Conservation (phyloP, 2,329 filamentous ascomycete genomes). For the Penicillium sp. region DNA sequence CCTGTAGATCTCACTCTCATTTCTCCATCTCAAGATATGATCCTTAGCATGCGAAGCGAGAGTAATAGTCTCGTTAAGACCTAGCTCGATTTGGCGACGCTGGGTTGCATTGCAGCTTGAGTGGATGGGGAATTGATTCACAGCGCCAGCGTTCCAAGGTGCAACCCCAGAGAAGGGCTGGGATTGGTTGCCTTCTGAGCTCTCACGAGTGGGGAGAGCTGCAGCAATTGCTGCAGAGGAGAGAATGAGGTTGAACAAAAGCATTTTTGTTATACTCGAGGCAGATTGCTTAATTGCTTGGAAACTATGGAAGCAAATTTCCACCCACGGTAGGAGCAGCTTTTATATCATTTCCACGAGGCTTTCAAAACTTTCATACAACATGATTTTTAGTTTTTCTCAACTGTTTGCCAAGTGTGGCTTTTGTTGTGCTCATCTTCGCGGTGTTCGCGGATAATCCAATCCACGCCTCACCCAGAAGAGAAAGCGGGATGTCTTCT, state of each 20-base stretch:
- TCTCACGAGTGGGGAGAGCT: conserved; percentile 8
- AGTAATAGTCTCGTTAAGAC: conserved; percentile 57
- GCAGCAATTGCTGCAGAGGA: conserved; percentile 4
- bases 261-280: neutral
- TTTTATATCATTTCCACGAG: conserved; percentile 4
- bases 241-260: conserved; percentile 1
- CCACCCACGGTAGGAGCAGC: neutral
- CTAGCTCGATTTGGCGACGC: conserved; percentile 54
- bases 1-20: conserved; percentile 57
- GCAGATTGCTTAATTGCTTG: neutral
- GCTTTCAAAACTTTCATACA: neutral
- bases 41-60: conserved; percentile 62
- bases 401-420: conserved; percentile 1
- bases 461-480: neutral
- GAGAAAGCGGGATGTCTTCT: neutral
- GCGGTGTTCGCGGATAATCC: neutral
- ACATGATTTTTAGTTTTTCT: neutral
- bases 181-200: conserved; percentile 2
- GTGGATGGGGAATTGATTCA: conserved; percentile 55
- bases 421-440: neutral
- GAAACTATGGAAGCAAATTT: too few relatives aligned
- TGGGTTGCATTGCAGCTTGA: conserved; percentile 65
- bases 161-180: conserved; percentile 9
- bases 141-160: conserved; percentile 39
- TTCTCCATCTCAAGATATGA: conserved; percentile 52